Evolutionary conservation across 768 basidiomycete species (phyloP).

Genomic region (Grammothele lineata): DNA sequence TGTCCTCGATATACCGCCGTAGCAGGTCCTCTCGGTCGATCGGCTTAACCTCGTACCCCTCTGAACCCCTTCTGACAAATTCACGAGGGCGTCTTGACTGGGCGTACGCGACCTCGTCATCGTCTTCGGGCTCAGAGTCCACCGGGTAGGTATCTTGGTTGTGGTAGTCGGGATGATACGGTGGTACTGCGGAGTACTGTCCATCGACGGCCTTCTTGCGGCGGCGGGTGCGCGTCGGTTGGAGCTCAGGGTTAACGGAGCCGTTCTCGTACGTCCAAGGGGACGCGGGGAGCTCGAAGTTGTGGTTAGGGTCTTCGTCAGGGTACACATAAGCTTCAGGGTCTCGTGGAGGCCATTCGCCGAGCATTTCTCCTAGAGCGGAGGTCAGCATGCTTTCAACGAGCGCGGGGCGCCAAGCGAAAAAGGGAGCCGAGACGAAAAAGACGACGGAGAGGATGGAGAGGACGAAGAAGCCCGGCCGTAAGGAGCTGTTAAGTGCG

Average conservation of each 20-base stretch:
- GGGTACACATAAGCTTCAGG: conserved; percentile 29
- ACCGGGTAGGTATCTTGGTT: conserved; percentile 25
- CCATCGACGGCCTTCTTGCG: conserved; percentile 24
- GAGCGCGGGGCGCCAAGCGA: too few relatives aligned
- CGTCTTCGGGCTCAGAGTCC: conserved; percentile 17
- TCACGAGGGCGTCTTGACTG: conserved; percentile 24
- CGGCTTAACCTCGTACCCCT: conserved; percentile 73
- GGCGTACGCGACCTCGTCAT: conserved; percentile 21
- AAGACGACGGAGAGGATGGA: too few relatives aligned
- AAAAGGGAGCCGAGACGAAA: too few relatives aligned
- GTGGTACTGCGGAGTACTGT: conserved; percentile 51
- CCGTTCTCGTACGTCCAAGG: conserved; percentile 89
- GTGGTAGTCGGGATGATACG: conserved; percentile 73
- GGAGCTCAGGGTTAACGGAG: conserved; percentile 69
- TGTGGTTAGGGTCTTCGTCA: conserved; percentile 29
- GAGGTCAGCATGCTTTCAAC: too few relatives aligned
- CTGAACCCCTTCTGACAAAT: conserved; percentile 65
- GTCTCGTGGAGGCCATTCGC: conserved; percentile 75
- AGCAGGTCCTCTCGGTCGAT: conserved; percentile 64
- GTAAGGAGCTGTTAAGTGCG: conserved; percentile 4
- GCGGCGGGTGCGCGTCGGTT: conserved; percentile 48
- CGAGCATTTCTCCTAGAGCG: too few relatives aligned
- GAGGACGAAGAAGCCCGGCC: too few relatives aligned
- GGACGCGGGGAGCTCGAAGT: conserved; percentile 48
- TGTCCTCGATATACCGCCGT: conserved; percentile 46